Base-by-base conservation (phyloP, 768 basidiomycete species). In the Rhodocollybia butyracea region DNA sequence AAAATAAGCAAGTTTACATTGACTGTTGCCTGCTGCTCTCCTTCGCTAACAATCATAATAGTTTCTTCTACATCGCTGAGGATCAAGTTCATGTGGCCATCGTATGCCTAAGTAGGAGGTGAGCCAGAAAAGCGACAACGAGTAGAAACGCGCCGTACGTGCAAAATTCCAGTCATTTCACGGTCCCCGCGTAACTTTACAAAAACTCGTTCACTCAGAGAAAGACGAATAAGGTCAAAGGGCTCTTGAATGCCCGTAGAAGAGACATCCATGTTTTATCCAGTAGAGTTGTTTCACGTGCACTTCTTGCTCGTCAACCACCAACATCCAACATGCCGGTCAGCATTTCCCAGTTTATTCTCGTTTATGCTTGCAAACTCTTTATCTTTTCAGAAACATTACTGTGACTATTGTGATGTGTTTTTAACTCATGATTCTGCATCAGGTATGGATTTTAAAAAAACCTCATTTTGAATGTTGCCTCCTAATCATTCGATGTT, bases 71-170 rank as follows among this genome's bases (percentile, higher is more conserved):
- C 97, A 66, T 98, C 92, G 64, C 92, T 94, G 63, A 99, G 79
- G 59, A 99, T 97, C 63, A 99, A 79, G 70, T 99, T 98, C 97
- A 98, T 98, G 71, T 98, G 97, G n/a, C 95, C 97, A 74, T 99
- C 97, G 66, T 98, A 98, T 21, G 97, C 97, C 97, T 99, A 64
- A 42, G 48, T 56, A 53, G 57, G 26, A 60, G 24, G 56, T 58
- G 7, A 51, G 53, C 36, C 53, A 56, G 59, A 45, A 53, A 24
- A 21, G 41, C 39, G 42, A 39, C 32, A 53, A 47, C 57, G 54
- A 42, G 34, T 55, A 57, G 54, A 32, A 43, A 38, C 40, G 45
- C 27, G 56, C 69, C 90, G 46, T 65, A 96, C 97, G 74, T 99
- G 96, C 43, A 99, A 76, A 60, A 96, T 84, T 10, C 96, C 96